Evolutionary conservation across 768 basidiomycete genomes (phyloP).

Genomic region (Leucogyrophana mollusca): DNA sequence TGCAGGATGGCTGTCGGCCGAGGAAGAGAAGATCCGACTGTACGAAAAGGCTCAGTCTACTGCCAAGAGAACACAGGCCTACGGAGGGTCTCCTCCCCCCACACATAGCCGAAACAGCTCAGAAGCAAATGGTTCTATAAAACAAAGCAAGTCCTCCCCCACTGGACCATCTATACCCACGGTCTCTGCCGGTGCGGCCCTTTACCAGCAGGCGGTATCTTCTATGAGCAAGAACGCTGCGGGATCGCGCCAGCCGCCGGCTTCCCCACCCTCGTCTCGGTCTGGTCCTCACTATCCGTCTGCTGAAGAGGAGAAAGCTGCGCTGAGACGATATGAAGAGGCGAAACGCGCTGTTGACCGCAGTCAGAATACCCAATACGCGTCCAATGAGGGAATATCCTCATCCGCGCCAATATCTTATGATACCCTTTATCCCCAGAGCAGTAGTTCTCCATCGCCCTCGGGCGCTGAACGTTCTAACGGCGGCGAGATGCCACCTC

Average conservation of each 20-base stretch:
- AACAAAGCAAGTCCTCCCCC: constrained; percentile 15
- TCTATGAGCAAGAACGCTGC: constrained; percentile 34
- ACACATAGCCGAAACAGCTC: constrained; percentile 27
- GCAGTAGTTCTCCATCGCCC: constrained; percentile 26
- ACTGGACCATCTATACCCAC: constrained; percentile 14
- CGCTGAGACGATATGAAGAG: constrained; percentile 63
- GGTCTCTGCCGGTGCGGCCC: constrained; percentile 39
- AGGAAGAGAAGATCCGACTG: constrained; percentile 74
- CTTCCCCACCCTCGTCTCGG: constrained; percentile 17
- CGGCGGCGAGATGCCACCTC: constrained; percentile 45
- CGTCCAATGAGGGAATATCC: constrained; percentile 17
- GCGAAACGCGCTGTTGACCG: constrained; percentile 71
- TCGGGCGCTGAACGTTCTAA: constrained; percentile 24
- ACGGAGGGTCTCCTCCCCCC: constrained; percentile 25
- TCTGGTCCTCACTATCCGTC: constrained; percentile 50
- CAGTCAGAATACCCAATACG: constrained; percentile 41
- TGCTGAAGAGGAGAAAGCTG: constrained; percentile 76
- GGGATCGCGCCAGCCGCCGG: constrained; percentile 26
- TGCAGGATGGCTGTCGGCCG: constrained; percentile 60
- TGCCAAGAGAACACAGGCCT: constrained; percentile 58
- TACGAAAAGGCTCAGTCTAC: constrained; percentile 67
- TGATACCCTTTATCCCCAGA: constrained; percentile 57
- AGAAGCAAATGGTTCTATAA: constrained; percentile 18
- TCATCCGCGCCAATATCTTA: constrained; percentile 53
- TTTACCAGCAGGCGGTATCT: constrained; percentile 47